These are phyloP conservation scores for Gamsiella multidivaricata DNA, from an alignment of 192 early-diverging fungal genomes.

Conservation along the genomic window DNA sequence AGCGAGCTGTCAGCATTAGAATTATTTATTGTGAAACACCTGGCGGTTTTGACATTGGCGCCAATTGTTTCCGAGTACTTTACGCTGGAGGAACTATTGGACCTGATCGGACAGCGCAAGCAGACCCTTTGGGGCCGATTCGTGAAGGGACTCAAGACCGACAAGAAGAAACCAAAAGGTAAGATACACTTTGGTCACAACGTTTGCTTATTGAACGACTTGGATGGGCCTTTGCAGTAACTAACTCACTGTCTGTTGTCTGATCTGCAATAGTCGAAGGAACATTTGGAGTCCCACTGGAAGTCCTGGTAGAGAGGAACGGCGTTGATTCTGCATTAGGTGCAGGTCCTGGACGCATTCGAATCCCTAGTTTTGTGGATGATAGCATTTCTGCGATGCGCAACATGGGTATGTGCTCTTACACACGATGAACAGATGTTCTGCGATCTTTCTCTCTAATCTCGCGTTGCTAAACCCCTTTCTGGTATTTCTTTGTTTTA, in stretches of 20 bases:
- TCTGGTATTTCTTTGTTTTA: background rate
- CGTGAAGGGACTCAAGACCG: constrained; percentile 72
- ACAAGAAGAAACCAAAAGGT: constrained; percentile 69
- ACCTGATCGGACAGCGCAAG: constrained; percentile 81
- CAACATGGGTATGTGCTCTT: constrained; percentile 70
- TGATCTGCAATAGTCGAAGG: constrained; percentile 68
- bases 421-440: background rate
- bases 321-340: constrained; percentile 83
- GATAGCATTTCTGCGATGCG: constrained; percentile 80
- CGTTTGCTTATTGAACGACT: background rate
- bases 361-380: constrained; percentile 90
- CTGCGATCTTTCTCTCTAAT: too few relatives aligned
- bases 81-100: constrained; percentile 78
- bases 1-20: constrained; percentile 82
- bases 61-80: constrained; percentile 76
- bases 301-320: constrained; percentile 83
- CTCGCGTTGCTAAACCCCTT: background rate
- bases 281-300: constrained; percentile 92
- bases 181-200: background rate
- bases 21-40: constrained; percentile 84
- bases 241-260: too few relatives aligned
- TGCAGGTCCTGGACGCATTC: constrained; percentile 72
- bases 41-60: constrained; percentile 82
- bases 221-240: too few relatives aligned
- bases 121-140: constrained; percentile 81